Conservation (phyloP, 2,329 filamentous ascomycete genomes). For the Epichloe festucae region DNA sequence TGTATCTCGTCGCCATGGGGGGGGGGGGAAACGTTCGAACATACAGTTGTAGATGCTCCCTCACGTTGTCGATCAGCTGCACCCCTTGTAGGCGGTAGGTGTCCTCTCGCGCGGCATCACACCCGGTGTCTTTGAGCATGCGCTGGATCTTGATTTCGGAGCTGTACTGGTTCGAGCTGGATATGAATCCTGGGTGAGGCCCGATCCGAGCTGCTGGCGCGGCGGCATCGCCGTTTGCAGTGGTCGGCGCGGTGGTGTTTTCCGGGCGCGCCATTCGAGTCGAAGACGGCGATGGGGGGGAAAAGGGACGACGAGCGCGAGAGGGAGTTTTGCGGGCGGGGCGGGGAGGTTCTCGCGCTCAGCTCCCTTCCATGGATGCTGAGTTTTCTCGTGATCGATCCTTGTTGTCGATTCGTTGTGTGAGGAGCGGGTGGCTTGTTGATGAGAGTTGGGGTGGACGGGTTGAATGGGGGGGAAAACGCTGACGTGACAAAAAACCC, state of each 20-base stretch:
- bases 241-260: not conserved
- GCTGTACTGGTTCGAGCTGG: constrained; percentile 54
- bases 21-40: constrained; percentile 15
- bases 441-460: too few relatives aligned
- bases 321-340: too few relatives aligned
- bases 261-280: constrained; percentile 4
- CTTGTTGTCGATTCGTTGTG: too few relatives aligned
- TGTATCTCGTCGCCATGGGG: not conserved
- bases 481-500: too few relatives aligned
- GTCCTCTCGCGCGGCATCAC: constrained; percentile 69
- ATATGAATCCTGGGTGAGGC: constrained; percentile 35
- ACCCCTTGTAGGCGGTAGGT: constrained; percentile 73
- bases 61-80: constrained; percentile 75
- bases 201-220: constrained; percentile 14
- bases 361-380: too few relatives aligned
- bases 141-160: constrained; percentile 70
- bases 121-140: constrained; percentile 54
- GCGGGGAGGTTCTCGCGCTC: too few relatives aligned
- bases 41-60: constrained; percentile 66
- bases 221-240: constrained; percentile 8
- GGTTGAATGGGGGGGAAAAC: too few relatives aligned
- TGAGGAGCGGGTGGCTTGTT: too few relatives aligned
- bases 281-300: not conserved
- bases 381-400: too few relatives aligned
- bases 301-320: too few relatives aligned